phyloP scores from a whole-genome alignment of 805 yeast species.

The Vanderwaltozyma polyspora region DNA sequence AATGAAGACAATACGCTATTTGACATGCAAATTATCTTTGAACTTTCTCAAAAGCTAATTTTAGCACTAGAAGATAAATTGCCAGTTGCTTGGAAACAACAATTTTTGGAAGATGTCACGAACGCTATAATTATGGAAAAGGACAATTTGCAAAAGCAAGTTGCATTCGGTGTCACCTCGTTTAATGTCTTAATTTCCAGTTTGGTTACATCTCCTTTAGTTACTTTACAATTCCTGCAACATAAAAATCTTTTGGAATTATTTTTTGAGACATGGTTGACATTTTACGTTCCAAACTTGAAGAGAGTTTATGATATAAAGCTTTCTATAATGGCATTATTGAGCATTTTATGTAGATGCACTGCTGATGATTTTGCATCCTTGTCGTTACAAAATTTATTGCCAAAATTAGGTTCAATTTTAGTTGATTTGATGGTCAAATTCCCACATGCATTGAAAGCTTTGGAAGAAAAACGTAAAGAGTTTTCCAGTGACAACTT shows the following conservation, averaged over 20 bases:
- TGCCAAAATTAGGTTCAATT: slow-evolving; percentile 40
- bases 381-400: slow-evolving; percentile 28
- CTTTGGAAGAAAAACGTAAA: slow-evolving; percentile 51
- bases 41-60: slow-evolving; percentile 52
- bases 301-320: slow-evolving; percentile 74
- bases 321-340: slow-evolving; percentile 55
- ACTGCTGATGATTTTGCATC: slow-evolving; percentile 18
- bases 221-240: slow-evolving; percentile 41
- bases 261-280: slow-evolving; percentile 39
- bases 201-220: slow-evolving; percentile 47
- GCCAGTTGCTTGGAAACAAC: slow-evolving; percentile 36
- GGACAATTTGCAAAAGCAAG: slow-evolving; percentile 15
- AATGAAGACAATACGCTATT: slow-evolving; percentile 40
- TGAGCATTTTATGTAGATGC: slow-evolving; percentile 33
- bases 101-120: slow-evolving; percentile 35
- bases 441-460: slow-evolving; percentile 62
- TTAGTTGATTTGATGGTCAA: slow-evolving; percentile 43
- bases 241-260: slow-evolving; percentile 29
- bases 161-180: slow-evolving; percentile 25
- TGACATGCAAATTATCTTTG: slow-evolving; percentile 50
- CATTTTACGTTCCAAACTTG: slow-evolving; percentile 34
- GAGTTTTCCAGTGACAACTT: slow-evolving; percentile 35
- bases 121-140: slow-evolving; percentile 22
- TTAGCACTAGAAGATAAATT: slow-evolving; percentile 40
- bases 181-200: slow-evolving; percentile 53